phyloP scores from a whole-genome alignment of 768 basidiomycete genomes.

The Phylloporus sp. region DNA sequence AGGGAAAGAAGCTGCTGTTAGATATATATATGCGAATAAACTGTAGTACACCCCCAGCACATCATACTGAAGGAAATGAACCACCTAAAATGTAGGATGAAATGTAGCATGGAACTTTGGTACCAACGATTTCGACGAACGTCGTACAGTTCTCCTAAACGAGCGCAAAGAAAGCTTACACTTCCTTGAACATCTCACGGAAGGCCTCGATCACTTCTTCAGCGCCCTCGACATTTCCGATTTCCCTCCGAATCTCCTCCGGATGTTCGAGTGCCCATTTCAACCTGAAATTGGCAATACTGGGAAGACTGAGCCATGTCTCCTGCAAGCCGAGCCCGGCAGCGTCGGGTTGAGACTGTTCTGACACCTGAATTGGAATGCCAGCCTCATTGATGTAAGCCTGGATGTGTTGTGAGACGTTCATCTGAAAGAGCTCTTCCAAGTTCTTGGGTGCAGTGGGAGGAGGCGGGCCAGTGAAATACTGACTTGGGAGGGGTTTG shows the following conservation, averaged over 20 bases:
- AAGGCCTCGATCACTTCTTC: background rate
- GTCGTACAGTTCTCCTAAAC: no score
- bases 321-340: no score
- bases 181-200: background rate
- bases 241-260: background rate
- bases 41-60: no score
- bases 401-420: background rate
- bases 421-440: background rate
- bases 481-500: slow-evolving; percentile 6
- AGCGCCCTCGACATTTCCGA: background rate
- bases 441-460: background rate
- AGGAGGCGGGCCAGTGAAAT: background rate
- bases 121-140: no score
- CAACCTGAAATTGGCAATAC: slow-evolving; percentile 1
- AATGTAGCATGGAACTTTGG: no score
- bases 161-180: background rate
- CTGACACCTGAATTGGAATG: background rate
- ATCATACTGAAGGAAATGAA: no score
- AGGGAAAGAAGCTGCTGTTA: no score
- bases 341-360: no score
- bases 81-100: no score
- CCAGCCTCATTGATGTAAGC: background rate
- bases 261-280: slow-evolving; percentile 17
- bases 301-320: background rate
- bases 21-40: no score